Base-by-base conservation (phyloP, 2,329 filamentous ascomycete species). In the Cercospora nicotianae region DNA sequence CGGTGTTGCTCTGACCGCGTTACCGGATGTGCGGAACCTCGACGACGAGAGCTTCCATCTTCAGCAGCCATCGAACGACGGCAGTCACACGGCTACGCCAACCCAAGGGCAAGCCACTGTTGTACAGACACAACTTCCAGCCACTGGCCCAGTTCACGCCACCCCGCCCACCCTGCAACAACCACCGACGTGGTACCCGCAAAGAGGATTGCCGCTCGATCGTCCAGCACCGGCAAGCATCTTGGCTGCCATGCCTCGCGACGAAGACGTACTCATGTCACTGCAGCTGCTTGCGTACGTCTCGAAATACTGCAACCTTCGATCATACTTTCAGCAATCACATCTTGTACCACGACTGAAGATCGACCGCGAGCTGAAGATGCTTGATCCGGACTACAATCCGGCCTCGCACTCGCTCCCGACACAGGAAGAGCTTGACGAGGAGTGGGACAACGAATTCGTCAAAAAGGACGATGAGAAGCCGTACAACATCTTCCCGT, bases 221-320 rank as follows among this genome's bases (percentile, higher is more conserved):
- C 72, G 75, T 60, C 69, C 74, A 4, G 69, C 75, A 10, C 72
- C 73, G 5, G 87, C 90, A 16, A 89, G 90, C 73, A 90, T 96
- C 74, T 83, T 97, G 33, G 92, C 94, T 30, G 91, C 93, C 10
- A 96, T 98, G 91, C 95, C 95, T 9, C 89, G 95, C 61, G 95
- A 99, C 75, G 95, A 99, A 79, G 95, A 99, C 76, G 95, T 99
- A 2, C 85, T 99, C 71, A 97, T 99, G 94, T 97, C 95, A 5
- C 86, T 99, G 42, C 95, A 99, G 80, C 87, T 99, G 20, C 87
- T 99, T 57, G 95, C 95, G 16, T 99, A 99, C 78, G 94, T 99
- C 66, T 97, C 94, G 26, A 99, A 99, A 80, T 99, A 99, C 81
- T 98, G 95, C 84, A 96, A 96, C 75, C 87, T 99, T 31, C 89